Evolutionary conservation across 2,329 filamentous ascomycete genomes (phyloP), one percentile per base, ranked within the genome.

Genomic region (Graphilbum fragrans): DNA sequence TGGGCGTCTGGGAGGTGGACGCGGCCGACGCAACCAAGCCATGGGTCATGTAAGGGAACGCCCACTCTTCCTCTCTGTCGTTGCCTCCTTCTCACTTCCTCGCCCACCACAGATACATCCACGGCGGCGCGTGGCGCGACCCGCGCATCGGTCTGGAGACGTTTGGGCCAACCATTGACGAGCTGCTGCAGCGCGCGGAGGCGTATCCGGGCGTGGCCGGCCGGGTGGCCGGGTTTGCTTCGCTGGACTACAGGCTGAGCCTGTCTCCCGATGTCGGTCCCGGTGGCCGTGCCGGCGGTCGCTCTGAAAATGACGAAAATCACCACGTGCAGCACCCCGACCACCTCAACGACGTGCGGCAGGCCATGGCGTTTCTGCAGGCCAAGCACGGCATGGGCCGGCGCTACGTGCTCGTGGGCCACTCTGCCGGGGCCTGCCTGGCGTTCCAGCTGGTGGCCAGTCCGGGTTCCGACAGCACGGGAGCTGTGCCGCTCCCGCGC

Each of bases 1-100:
- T 40, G 11, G 38, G 38, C 10, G 33, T 40, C 32, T 40, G 38
- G 38, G 38, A 35, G 9, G 32, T 40, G n/a, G 38, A 40, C 38
- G 27, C 38, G 3, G 18, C 22, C 11, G 32, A 35, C 32, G 14
- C 9, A 14, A 20, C 32, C 18, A 40, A 40, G 32, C 32, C 32
- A 25, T 40, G 38, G 38, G 38, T 35, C 6, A 35, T 40, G 37
- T 39, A 29, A 38, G 37, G 58, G 55, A n/a, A n/a, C n/a, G n/a
- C n/a, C n/a, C n/a, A n/a, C n/a, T n/a, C n/a, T n/a, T 58, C 52
- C 42, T 54, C n/a, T n/a, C n/a, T n/a, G n/a, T n/a, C n/a, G n/a
- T n/a, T n/a, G n/a, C n/a, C n/a, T n/a, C n/a, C n/a, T n/a, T n/a
- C n/a, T n/a, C n/a, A n/a, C n/a, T n/a, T n/a, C n/a, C n/a, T n/a